Evolutionary conservation across 2,329 filamentous ascomycete species (phyloP).

Genomic region (Amesomyces nigricolor): DNA sequence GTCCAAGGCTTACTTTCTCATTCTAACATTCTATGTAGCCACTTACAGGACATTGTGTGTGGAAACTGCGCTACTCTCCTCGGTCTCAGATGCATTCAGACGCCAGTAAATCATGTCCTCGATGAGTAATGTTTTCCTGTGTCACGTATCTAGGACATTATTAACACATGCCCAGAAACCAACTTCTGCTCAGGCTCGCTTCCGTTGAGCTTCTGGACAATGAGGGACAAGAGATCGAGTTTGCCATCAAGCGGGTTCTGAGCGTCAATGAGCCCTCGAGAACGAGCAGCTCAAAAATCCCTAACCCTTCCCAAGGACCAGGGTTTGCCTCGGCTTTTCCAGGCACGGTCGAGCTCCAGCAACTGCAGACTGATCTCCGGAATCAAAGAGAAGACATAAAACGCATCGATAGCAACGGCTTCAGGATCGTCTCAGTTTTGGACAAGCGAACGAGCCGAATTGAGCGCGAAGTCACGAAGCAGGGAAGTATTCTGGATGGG

Average conservation of each 20-base stretch:
- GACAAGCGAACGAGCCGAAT: slow-evolving; percentile 33
- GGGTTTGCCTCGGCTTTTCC: slow-evolving; percentile 6
- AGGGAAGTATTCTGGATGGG: slow-evolving; percentile 29
- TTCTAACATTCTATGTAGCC: neutral
- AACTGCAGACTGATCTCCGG: slow-evolving; percentile 33
- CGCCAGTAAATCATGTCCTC: slow-evolving; percentile 35
- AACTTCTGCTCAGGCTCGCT: slow-evolving; percentile 32
- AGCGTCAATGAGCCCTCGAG: slow-evolving; percentile 28
- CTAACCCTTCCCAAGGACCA: neutral
- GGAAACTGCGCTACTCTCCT: slow-evolving; percentile 29
- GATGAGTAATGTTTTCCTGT: slow-evolving; percentile 36
- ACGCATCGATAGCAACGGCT: slow-evolving; percentile 34
- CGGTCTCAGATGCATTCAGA: slow-evolving; percentile 33
- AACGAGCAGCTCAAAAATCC: neutral
- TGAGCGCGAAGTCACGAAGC: slow-evolving; percentile 31
- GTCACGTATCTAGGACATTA: too few species aligned
- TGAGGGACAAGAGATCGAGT: slow-evolving; percentile 23
- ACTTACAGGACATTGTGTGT: slow-evolving; percentile 35
- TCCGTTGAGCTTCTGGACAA: slow-evolving; percentile 28
- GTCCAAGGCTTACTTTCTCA: too few species aligned
- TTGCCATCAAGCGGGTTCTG: slow-evolving; percentile 32
- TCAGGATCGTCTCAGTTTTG: slow-evolving; percentile 35
- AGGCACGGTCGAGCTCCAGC: slow-evolving; percentile 24
- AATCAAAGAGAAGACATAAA: slow-evolving; percentile 33
- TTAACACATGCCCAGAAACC: slow-evolving; percentile 29